These are phyloP conservation scores for Phalaenopsis aphrodite DNA, from an alignment of 106 monocot species.

Conservation along the genomic window DNA sequence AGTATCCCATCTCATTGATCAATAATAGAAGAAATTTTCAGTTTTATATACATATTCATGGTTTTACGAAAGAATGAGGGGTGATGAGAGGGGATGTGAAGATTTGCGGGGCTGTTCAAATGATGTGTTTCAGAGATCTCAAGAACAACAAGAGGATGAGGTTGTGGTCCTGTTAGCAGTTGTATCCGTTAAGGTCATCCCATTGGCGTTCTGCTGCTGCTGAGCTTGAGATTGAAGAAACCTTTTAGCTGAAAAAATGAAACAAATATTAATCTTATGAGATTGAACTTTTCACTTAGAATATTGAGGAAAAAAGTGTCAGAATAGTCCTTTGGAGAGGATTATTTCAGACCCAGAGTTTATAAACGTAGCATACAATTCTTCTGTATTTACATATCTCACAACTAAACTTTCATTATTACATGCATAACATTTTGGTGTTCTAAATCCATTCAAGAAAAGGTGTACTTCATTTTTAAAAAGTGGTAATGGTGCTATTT, in stretches of 20 bases:
- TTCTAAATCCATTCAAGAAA: too few species aligned
- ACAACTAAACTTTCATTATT: too few species aligned
- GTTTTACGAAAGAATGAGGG: neutral
- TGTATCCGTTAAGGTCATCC: slow-evolving; percentile 15
- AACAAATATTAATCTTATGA: neutral
- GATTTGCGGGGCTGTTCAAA: neutral
- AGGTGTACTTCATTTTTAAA: too few species aligned
- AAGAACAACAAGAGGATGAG: slow-evolving; percentile 15
- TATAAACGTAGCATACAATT: too few species aligned
- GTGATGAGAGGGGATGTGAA: neutral
- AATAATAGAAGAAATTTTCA: neutral
- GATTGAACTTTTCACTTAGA: neutral
- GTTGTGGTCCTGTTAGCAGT: neutral
- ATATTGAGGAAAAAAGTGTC: neutral
- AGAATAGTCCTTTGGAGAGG: too few species aligned
- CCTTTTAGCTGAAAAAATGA: slow-evolving; percentile 19
- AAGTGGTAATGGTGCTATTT: too few species aligned
- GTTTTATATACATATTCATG: slow-evolving; percentile 1
- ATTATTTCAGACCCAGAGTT: too few species aligned
- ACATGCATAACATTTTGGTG: too few species aligned
- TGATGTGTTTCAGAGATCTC: neutral
- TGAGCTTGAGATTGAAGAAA: slow-evolving; percentile 11
- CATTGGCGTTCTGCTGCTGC: slow-evolving; percentile 12
- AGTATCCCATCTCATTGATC: neutral
- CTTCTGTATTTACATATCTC: too few species aligned